Conservation (phyloP, 768 basidiomycete genomes). For the Melanogaster broomeanus region DNA sequence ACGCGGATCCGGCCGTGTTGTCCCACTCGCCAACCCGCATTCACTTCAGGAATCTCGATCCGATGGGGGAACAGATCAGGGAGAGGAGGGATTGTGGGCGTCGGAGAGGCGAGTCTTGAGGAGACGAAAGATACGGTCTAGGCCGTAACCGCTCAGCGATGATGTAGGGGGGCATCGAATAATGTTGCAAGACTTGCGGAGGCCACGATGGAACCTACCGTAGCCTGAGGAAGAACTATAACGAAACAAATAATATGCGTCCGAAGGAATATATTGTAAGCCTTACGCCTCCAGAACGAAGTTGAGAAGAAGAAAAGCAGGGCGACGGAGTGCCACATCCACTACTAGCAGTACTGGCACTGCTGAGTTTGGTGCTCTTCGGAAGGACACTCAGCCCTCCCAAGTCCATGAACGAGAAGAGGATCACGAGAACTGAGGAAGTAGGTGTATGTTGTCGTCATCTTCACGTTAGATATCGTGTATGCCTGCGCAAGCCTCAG, state of each 20-base stretch:
- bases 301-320: conserved; percentile 42
- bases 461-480: no score
- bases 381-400: no score
- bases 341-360: no score
- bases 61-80: conserved; percentile 48
- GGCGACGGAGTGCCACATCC: no score
- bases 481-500: no score
- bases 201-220: conserved; percentile 22
- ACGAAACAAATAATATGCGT: conserved; percentile 46
- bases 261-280: conserved; percentile 46
- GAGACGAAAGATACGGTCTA: conserved; percentile 49
- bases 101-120: conserved; percentile 45
- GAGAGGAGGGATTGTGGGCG: conserved; percentile 47
- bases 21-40: conserved; percentile 59
- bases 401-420: no score
- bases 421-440: no score
- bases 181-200: conserved; percentile 11
- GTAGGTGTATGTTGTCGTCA: no score
- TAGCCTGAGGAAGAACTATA: conserved; percentile 40
- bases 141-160: conserved; percentile 39
- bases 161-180: conserved; percentile 40
- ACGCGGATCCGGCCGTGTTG: conserved; percentile 60
- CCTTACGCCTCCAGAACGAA: conserved; percentile 40
- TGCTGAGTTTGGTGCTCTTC: no score
- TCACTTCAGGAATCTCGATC: conserved; percentile 45